Base-by-base conservation (phyloP, 2,329 filamentous ascomycete species). In the Neophaeococcomyces mojaviensis region DNA sequence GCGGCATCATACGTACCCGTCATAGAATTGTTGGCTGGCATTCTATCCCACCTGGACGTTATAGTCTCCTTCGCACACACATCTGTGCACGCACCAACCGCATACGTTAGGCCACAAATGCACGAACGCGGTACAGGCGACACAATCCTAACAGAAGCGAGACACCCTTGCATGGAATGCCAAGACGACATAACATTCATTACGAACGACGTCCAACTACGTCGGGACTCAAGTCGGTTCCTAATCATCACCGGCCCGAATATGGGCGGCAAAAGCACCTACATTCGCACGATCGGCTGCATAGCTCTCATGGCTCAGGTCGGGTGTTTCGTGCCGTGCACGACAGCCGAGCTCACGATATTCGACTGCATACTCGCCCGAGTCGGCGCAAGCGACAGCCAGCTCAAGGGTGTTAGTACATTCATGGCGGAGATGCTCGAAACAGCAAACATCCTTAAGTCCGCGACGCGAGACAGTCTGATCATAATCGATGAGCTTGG, bases 391-490 rank as follows among this genome's bases (percentile, higher is more conserved):
- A 92, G 86, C 57, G 94, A 98, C 67, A 94, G 87, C 5, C 92
- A 97, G 65, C 82, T 98, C 52, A 97, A 97, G 68, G 92, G 92
- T 30, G 92, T 98, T 2, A 95, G 88, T 3, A 98, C 92, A 0
- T 98, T 98, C 66, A 98, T 98, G 94, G 92, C 92, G 1, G 92
- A 98, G 69, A 98, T 98, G 92, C 78, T 98, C 18, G 92, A 98
- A 65, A 98, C 92, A 1, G 88, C 92, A 55, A 97, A 97, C 63
- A 98, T 98, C 54, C 81, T 98, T 61, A 97, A 97, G 69, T 94
- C 88, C 0, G 92, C 92, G 2, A 98, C 92, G 0, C 81, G 84
- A 26, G 92, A 98, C 63, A 95, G 88, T 3, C 77, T 98, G 44
- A 97, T 98, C 68, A 97, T 98, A 65, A 96, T 98, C 57, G 94